Evolutionary conservation across 345 rosid species (phyloP).

Genomic region (Hevea brasiliensis): DNA sequence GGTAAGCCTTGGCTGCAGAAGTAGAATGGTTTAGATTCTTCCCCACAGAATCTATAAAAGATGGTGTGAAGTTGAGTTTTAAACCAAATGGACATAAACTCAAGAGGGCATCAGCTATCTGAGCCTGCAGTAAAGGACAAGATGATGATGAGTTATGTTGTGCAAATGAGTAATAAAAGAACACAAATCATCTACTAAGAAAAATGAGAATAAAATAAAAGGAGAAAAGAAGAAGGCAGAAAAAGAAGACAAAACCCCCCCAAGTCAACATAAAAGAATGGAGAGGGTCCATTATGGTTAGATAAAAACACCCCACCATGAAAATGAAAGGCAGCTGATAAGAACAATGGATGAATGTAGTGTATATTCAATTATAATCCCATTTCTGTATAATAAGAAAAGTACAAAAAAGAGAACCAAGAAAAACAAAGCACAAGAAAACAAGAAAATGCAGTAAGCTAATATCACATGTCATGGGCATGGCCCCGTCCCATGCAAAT

Average conservation of each 20-base stretch:
- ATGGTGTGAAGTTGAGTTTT: slow-evolving; percentile 11
- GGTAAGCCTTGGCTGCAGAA: background rate
- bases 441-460: too few relatives aligned
- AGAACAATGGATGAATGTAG: background rate
- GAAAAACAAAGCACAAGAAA: too few relatives aligned
- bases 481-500: too few relatives aligned
- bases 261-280: background rate
- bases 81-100: slow-evolving; percentile 26
- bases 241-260: background rate
- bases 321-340: background rate
- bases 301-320: background rate
- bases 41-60: slow-evolving; percentile 8
- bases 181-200: too few relatives aligned
- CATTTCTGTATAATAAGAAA: too few relatives aligned
- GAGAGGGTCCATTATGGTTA: background rate
- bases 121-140: slow-evolving; percentile 7
- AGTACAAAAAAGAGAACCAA: too few relatives aligned
- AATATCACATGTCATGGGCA: too few relatives aligned
- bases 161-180: too few relatives aligned
- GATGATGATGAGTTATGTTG: too few relatives aligned
- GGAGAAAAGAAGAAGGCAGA: background rate
- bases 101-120: background rate
- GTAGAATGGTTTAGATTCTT: background rate
- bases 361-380: too few relatives aligned
- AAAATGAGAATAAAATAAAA: too few relatives aligned